Evolutionary conservation across 108 stramenopile genomes (phyloP), one percentile per base, ranked within the genome.

Genomic region (Pseudonitzschia delicatissima): DNA sequence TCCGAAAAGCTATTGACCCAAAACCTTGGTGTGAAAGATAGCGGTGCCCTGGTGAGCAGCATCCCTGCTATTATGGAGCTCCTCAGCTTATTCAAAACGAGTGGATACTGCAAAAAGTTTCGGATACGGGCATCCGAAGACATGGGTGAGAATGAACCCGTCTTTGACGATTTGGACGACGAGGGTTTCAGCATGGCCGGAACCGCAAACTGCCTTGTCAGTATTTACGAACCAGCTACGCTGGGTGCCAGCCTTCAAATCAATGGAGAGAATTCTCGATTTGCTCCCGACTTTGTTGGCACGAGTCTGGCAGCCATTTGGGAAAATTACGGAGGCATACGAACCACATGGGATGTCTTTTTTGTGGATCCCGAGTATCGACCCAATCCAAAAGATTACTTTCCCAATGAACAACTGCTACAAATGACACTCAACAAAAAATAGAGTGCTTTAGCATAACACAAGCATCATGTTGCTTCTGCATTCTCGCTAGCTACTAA

Each of bases 381-480:
- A 40, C 88, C 91, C 7, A 93, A 93, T 76, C 92, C 92, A 8
- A 93, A 93, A 65, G 92, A 93, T 48, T 93, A 87, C 66, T 93
- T 88, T 60, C 92, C 88, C 0, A 83, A 86, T 55, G 92, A 93
- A 64, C 76, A 87, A 62, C 53, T 88, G 4, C 71, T 84, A 53
- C 87, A 91, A 81, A 84, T 83, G 57, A 91, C 63, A 26, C 63
- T 48, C 63, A 64, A 33, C 63, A 64, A 64, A 17, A 48, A 20
- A 50, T 50, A 7, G 13, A 7, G 17, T 20, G 5, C 25, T 50
- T 25, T 20, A n/a, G 6, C 5, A 50, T 50, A 25, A 7, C 49
- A 20, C 23, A n/a, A 20, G 7, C 23, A 50, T 20, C 6, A 25
- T 50, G 49, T 50, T 25, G 17, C 37, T 11, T 39, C 8, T 39